Percentiles rank a stretch among this genome's conserved stretches.
Evolutionary conservation across 2,329 filamentous ascomycete species (phyloP).

Genomic region (Exophiala aquamarina): DNA sequence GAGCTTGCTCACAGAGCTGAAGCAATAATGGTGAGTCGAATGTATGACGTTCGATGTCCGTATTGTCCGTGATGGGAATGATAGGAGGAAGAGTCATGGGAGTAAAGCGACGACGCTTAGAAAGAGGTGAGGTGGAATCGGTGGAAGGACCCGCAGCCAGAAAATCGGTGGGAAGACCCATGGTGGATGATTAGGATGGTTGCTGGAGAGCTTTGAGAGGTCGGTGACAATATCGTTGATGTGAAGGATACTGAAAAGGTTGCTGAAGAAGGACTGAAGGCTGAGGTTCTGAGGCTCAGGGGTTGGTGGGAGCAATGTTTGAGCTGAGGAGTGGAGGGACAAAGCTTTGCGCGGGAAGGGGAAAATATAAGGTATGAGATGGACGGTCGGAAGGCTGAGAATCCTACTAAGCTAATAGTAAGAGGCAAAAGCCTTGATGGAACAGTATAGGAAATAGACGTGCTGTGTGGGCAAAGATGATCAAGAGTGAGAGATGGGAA

Average conservation of each 20-base stretch:
- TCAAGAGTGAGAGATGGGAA: neutral
- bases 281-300: neutral
- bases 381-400: constrained; percentile 1
- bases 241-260: constrained; percentile 32
- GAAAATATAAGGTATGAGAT: neutral
- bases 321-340: neutral
- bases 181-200: neutral
- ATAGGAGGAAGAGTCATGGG: constrained; percentile 36
- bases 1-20: constrained; percentile 39
- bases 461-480: neutral
- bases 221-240: constrained; percentile 49
- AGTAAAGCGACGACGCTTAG: constrained; percentile 47
- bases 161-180: constrained; percentile 20
- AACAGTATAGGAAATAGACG: too few species aligned
- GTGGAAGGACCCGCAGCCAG: constrained; percentile 8
- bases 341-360: neutral
- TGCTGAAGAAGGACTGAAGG: constrained; percentile 1
- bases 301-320: neutral
- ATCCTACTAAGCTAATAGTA: constrained; percentile 26
- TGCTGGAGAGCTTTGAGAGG: neutral
- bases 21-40: constrained; percentile 35
- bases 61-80: constrained; percentile 22
- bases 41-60: constrained; percentile 24
- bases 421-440: constrained; percentile 1
- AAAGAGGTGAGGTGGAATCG: constrained; percentile 26